These are phyloP conservation scores for Pochonia chlamydosporia DNA, from an alignment of 2,329 filamentous ascomycete species.

Conservation along the genomic window DNA sequence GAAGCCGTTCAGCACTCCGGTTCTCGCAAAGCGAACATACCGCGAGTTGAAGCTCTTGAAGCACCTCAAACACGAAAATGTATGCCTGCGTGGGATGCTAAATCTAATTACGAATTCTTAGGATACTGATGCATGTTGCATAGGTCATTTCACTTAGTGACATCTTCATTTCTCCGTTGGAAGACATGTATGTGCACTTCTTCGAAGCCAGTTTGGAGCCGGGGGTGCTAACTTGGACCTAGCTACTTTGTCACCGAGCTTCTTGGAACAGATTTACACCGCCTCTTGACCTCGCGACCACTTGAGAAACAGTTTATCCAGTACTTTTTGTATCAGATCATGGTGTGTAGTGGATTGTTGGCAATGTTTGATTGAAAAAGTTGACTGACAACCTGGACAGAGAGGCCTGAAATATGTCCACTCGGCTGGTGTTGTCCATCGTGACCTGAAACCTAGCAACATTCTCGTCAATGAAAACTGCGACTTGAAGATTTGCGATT, in stretches of 20 bases:
- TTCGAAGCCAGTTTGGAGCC: conserved; percentile 6
- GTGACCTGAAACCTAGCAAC: conserved; percentile 97
- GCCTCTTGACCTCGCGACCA: conserved; percentile 87
- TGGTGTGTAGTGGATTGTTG: conserved; percentile 54
- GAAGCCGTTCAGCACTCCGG: conserved; percentile 99
- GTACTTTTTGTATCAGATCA: conserved; percentile 98
- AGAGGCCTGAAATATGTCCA: conserved; percentile 98
- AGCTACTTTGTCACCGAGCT: conserved; percentile 99
- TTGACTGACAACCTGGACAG: conserved; percentile 38
- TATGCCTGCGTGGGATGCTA: conserved; percentile 31
- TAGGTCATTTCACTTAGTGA: conserved; percentile 97
- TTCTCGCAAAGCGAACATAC: conserved; percentile 95
- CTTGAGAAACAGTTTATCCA: conserved; percentile 99
- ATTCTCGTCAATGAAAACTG: conserved; percentile 99
- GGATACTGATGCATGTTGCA: conserved; percentile 11
- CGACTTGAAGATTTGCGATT: conserved; percentile 99
- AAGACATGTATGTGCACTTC: conserved; percentile 74
- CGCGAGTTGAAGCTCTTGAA: conserved; percentile 96
- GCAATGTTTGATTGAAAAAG: not conserved
- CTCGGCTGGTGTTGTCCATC: conserved; percentile 94
- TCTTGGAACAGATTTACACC: conserved; percentile 91
- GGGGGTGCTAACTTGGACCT: conserved; percentile 14
- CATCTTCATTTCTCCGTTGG: conserved; percentile 98
- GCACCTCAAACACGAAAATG: conserved; percentile 95
- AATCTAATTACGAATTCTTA: not conserved